phyloP scores from a whole-genome alignment of 1,284 basidiomycete genomes.

The Ceratobasidium sp. region DNA sequence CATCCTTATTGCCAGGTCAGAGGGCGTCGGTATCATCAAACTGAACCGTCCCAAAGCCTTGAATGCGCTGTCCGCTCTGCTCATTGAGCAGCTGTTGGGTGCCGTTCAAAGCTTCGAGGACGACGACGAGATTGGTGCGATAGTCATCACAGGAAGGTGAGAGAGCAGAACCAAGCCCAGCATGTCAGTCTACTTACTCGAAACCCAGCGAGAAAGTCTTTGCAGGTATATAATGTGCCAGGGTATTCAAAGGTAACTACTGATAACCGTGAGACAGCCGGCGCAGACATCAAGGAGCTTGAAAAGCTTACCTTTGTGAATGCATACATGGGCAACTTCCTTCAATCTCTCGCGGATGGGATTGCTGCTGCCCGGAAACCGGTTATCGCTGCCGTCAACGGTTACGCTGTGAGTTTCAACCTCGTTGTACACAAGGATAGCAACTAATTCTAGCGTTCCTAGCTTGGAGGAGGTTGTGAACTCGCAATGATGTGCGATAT shows the following conservation, averaged over 20 bases:
- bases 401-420: constrained; percentile 66
- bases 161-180: not conserved
- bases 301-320: constrained; percentile 61
- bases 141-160: constrained; percentile 46
- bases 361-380: constrained; percentile 70
- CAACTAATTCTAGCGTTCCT: not conserved
- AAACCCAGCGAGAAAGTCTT: constrained; percentile 41
- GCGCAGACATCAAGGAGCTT: constrained; percentile 61
- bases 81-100: constrained; percentile 41
- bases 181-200: not conserved
- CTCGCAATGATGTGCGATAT: constrained; percentile 71
- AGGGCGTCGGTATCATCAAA: constrained; percentile 41
- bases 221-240: constrained; percentile 22
- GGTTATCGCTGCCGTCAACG: constrained; percentile 73
- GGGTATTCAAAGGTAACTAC: not conserved
- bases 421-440: not conserved
- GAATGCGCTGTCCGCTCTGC: constrained; percentile 45
- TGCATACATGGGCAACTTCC: constrained; percentile 71
- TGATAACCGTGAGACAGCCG: constrained; percentile 53
- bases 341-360: constrained; percentile 68
- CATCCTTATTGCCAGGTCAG: constrained; percentile 33
- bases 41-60: constrained; percentile 44
- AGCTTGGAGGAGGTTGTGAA: constrained; percentile 78
- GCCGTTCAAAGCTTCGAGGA: constrained; percentile 39
- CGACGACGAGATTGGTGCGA: constrained; percentile 47